These are phyloP conservation scores for Nigrospora oryzae DNA, from an alignment of 2,329 filamentous ascomycete species.

Conservation along the genomic window DNA sequence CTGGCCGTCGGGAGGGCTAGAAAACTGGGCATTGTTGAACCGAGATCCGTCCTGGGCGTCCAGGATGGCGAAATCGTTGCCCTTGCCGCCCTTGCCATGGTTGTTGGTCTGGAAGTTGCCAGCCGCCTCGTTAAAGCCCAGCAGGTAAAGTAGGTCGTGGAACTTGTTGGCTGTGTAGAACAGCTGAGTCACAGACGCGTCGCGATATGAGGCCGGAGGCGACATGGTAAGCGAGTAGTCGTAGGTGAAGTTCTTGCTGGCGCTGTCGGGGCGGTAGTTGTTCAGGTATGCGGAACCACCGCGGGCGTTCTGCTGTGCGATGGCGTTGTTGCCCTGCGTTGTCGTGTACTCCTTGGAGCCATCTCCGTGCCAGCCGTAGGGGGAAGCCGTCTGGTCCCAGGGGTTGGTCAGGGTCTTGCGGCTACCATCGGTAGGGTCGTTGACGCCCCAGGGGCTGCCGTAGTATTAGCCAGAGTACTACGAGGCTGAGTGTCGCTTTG, in stretches of 20 bases:
- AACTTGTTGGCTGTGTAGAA: conserved; percentile 54
- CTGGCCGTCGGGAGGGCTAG: conserved; percentile 42
- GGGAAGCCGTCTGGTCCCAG: conserved; percentile 34
- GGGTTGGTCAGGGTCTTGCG: conserved; percentile 38
- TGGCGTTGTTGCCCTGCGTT: conserved; percentile 50
- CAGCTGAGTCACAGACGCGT: conserved; percentile 49
- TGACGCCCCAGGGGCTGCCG: conserved; percentile 39
- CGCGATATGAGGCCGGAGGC: conserved; percentile 32
- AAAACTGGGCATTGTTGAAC: conserved; percentile 50
- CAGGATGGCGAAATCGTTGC: conserved; percentile 43
- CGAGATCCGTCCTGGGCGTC: conserved; percentile 48
- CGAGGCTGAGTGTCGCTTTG: neutral
- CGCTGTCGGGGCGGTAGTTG: conserved; percentile 39
- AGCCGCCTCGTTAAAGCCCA: conserved; percentile 49
- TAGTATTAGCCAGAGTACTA: conserved; percentile 4
- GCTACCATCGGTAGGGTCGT: conserved; percentile 41
- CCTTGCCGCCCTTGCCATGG: conserved; percentile 40
- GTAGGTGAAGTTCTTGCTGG: conserved; percentile 36
- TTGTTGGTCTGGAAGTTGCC: conserved; percentile 55
- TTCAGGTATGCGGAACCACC: conserved; percentile 34
- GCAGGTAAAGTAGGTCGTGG: conserved; percentile 48
- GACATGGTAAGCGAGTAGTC: conserved; percentile 25
- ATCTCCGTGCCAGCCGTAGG: conserved; percentile 44
- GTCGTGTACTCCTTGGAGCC: conserved; percentile 39
- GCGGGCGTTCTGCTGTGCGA: conserved; percentile 42